A percentile compares a stretch with the other conserved stretches of the same genome.
phyloP scores from a whole-genome alignment of 169 alveolate genomes.

The Plasmodium cynomolgi region DNA sequence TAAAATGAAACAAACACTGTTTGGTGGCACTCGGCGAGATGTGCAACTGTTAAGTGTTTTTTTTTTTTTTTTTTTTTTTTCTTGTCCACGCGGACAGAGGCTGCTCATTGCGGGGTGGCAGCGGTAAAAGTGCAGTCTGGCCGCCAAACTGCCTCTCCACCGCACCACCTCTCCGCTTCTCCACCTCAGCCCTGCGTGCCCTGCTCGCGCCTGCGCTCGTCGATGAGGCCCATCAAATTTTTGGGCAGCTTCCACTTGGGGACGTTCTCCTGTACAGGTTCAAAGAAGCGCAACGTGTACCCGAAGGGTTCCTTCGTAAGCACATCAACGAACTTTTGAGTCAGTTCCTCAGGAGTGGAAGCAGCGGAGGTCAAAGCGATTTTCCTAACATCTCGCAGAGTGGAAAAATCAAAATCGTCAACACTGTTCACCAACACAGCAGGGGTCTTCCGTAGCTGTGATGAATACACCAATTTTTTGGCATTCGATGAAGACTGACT shows the following conservation, averaged over 20 bases:
- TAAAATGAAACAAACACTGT: background rate
- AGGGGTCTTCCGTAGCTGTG: constrained; percentile 75
- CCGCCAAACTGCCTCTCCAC: background rate
- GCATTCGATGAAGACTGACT: constrained; percentile 86
- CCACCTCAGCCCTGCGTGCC: background rate
- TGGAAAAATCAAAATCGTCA: constrained; percentile 78
- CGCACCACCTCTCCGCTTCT: background rate
- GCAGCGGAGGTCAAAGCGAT: constrained; percentile 88
- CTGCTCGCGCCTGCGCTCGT: constrained; percentile 65
- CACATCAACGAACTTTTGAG: constrained; percentile 76
- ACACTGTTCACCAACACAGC: constrained; percentile 79
- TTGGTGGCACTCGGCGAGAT: background rate
- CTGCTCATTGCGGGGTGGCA: background rate
- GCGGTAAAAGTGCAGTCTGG: background rate
- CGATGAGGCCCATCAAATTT: constrained; percentile 78
- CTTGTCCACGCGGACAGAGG: background rate
- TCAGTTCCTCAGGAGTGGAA: constrained; percentile 87
- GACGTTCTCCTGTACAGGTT: constrained; percentile 82
- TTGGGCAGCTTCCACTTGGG: constrained; percentile 89
- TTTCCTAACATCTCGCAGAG: constrained; percentile 77
- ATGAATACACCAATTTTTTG: constrained; percentile 83
- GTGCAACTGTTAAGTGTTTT: background rate
- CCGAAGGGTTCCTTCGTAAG: constrained; percentile 77
- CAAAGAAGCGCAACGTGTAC: constrained; percentile 71
- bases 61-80: too few species aligned